Base-by-base conservation (phyloP, 371 early-diverging fungal genomes). In the Mortierella sp. region DNA sequence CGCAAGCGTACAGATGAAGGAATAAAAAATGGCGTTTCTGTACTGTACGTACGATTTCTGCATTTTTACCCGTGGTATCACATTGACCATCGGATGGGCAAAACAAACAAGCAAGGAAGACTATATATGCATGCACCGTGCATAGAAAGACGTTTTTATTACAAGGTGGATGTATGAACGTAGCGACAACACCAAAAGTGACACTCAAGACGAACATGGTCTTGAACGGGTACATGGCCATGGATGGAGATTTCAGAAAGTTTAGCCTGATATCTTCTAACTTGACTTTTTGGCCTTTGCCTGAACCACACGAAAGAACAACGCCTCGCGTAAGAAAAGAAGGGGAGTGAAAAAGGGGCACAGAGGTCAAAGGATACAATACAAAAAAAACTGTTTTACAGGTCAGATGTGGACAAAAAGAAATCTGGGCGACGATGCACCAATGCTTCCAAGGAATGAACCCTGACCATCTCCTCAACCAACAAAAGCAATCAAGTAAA, bases 381-480 rank as follows among this genome's bases (percentile, higher is more conserved):
- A 14, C 41, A 41, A 48, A 18, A 56, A 56, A 7, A 56, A n/a
- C 55, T 55, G 55, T 55, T 55, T 24, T 1, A 5, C n/a, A 55
- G 55, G 55, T n/a, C n/a, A 55, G 55, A 21, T 55, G 21, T 55
- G 55, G n/a, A 55, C 49, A 49, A 49, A 49, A 49, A 49, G 49
- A 49, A 49, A 49, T 35, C 35, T 35, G 56, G 27, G 18, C 18
- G 7, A 38, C 7, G 16, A 18, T 65, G 38, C 65, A 18, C 38
- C 18, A 65, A 35, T 38, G 38, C 21, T 65, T 38, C 65, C 24
- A 41, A 65, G 38, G 65, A 65, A 65, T 65, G 65, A 65, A 65
- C 38, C 38, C 65, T 65, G 65, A 5, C 65, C 16, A 18, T 4
- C 21, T 51, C 51, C 16, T 12, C 16, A 63, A 14, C 12, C 16